Conservation (phyloP, 202 grass and related monocot species). For the Dendrocalamus latiflorus region DNA sequence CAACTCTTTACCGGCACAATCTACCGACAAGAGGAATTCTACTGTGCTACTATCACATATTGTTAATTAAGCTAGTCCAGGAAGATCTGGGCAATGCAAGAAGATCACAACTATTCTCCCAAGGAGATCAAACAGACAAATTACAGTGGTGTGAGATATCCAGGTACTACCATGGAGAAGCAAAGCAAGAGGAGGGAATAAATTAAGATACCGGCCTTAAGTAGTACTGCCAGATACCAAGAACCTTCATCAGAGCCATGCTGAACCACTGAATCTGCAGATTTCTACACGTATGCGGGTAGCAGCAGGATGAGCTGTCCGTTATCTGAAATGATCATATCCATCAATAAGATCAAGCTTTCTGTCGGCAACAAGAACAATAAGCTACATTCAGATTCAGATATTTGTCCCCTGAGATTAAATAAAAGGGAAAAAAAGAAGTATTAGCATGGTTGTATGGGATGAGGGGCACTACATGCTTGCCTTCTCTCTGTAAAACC, state of each 20-base stretch:
- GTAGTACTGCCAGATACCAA: constrained; percentile 25
- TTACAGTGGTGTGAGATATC: constrained; percentile 39
- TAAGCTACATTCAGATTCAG: constrained; percentile 39
- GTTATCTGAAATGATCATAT: constrained; percentile 40
- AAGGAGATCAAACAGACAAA: constrained; percentile 33
- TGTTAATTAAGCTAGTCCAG: constrained; percentile 11
- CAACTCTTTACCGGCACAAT: constrained; percentile 26
- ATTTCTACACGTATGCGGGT: constrained; percentile 33
- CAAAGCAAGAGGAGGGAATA: constrained; percentile 5
- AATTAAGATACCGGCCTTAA: constrained; percentile 24
- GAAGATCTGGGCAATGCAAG: constrained; percentile 26
- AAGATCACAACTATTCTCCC: constrained; percentile 28
- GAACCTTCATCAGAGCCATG: constrained; percentile 32
- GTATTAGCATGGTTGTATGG: constrained; percentile 32
- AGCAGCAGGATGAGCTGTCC: constrained; percentile 40
- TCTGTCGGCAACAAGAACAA: constrained; percentile 48
- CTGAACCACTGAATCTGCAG: constrained; percentile 39
- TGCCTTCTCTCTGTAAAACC: constrained; percentile 46
- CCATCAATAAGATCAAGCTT: constrained; percentile 39
- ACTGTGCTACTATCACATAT: constrained; percentile 1
- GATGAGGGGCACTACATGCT: constrained; percentile 30
- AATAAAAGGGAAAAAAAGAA: constrained; percentile 2
- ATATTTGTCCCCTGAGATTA: constrained; percentile 48
- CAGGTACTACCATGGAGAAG: constrained; percentile 26
- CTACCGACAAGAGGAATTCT: constrained; percentile 39